Conservation (phyloP, 2,329 filamentous ascomycete genomes). For the Beauveria caledonica region DNA sequence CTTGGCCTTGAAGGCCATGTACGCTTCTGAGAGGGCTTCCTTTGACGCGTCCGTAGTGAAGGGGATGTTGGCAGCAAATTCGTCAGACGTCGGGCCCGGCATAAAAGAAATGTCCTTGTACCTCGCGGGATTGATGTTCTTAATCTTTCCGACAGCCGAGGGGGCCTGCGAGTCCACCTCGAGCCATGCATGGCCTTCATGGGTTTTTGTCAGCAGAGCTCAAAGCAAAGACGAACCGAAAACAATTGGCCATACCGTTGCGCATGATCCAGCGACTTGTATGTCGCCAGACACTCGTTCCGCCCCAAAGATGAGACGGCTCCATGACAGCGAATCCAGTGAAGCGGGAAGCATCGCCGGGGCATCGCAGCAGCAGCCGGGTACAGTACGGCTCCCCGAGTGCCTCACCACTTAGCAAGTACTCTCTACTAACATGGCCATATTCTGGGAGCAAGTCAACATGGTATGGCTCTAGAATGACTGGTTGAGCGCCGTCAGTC, state of each 20-base stretch:
- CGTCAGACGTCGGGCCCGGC: slow-evolving; percentile 8
- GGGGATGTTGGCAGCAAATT: slow-evolving; percentile 14
- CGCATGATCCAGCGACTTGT: slow-evolving; percentile 16
- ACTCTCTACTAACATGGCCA: slow-evolving; percentile 14
- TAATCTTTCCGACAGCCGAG: slow-evolving; percentile 15
- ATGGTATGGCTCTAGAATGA: slow-evolving; percentile 15
- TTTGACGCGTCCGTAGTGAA: slow-evolving; percentile 12
- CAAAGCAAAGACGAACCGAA: neutral
- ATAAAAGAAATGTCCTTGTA: slow-evolving; percentile 15
- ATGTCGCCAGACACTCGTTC: slow-evolving; percentile 17
- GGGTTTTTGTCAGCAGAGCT: neutral
- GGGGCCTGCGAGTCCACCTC: slow-evolving; percentile 16
- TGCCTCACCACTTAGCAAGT: slow-evolving; percentile 13
- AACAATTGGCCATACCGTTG: slow-evolving; percentile 10
- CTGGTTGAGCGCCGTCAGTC: slow-evolving; percentile 7
- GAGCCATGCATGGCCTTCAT: slow-evolving; percentile 15
- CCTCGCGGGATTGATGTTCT: slow-evolving; percentile 12
- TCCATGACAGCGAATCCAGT: slow-evolving; percentile 14
- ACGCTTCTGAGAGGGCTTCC: slow-evolving; percentile 12
- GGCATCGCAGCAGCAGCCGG: slow-evolving; percentile 14
- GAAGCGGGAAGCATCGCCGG: slow-evolving; percentile 8
- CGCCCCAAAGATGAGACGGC: slow-evolving; percentile 15
- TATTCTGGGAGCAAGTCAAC: slow-evolving; percentile 16
- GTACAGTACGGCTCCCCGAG: slow-evolving; percentile 15
- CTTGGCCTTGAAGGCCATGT: slow-evolving; percentile 13